Percentiles rank a stretch among this genome's conserved stretches.
phyloP scores from a whole-genome alignment of 2,329 filamentous ascomycete genomes.

The Fusarium nurragi region DNA sequence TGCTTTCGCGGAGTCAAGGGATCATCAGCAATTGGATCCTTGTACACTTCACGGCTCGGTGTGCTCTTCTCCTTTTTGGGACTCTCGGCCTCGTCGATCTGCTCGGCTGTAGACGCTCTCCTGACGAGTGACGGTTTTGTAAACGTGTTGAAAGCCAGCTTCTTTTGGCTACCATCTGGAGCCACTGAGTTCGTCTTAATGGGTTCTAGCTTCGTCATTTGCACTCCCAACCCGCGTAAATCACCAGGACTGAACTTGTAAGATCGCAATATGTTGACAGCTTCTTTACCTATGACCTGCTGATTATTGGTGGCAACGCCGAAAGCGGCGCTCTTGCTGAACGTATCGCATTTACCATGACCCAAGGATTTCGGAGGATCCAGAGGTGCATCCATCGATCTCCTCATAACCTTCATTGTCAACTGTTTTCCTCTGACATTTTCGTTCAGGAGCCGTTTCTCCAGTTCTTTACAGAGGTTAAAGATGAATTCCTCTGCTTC shows the following conservation, averaged over 20 bases:
- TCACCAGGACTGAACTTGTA: slow-evolving; percentile 90
- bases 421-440: slow-evolving; percentile 87
- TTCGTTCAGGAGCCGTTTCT: slow-evolving; percentile 82
- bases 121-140: slow-evolving; percentile 52
- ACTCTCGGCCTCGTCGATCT: slow-evolving; percentile 61
- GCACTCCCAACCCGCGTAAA: slow-evolving; percentile 88
- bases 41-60: slow-evolving; percentile 45
- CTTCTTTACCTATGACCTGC: slow-evolving; percentile 79
- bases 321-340: slow-evolving; percentile 86
- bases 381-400: slow-evolving; percentile 84
- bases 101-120: slow-evolving; percentile 54
- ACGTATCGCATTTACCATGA: slow-evolving; percentile 93
- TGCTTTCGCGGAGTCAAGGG: slow-evolving; percentile 63
- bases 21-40: slow-evolving; percentile 66
- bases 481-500: slow-evolving; percentile 93
- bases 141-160: slow-evolving; percentile 74
- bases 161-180: slow-evolving; percentile 79
- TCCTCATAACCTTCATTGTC: slow-evolving; percentile 94
- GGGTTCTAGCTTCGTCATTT: slow-evolving; percentile 91
- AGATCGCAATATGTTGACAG: slow-evolving; percentile 81
- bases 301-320: slow-evolving; percentile 84
- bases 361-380: slow-evolving; percentile 94
- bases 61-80: slow-evolving; percentile 47
- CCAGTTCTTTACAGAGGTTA: slow-evolving; percentile 85
- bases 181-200: slow-evolving; percentile 68